These are phyloP conservation scores for Kluyveromyces siamensis DNA, from an alignment of 805 yeast genomes.

Conservation along the genomic window DNA sequence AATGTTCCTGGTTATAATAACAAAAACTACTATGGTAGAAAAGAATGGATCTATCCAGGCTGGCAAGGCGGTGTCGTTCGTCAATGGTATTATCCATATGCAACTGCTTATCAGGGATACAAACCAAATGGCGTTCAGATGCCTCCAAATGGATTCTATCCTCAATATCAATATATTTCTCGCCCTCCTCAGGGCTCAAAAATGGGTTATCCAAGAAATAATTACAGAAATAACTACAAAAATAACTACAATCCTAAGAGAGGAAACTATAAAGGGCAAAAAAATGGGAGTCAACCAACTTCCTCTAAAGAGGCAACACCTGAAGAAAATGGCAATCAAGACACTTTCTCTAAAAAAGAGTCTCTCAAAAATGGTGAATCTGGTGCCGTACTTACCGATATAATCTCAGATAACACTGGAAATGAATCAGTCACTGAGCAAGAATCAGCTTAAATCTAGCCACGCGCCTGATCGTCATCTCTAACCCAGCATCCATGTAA, in stretches of 20 bases:
- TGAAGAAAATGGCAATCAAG: not conserved
- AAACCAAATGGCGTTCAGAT: conserved; percentile 1
- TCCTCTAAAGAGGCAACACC: not conserved
- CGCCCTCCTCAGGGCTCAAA: conserved; percentile 1
- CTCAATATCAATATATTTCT: conserved; percentile 1
- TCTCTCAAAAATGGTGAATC: not conserved
- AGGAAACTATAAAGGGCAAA: conserved; percentile 1
- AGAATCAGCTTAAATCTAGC: not conserved
- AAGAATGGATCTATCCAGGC: conserved; percentile 3
- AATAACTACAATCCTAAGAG: conserved; percentile 5
- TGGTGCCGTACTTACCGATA: not conserved
- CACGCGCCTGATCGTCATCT: not conserved
- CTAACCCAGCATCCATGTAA: not conserved
- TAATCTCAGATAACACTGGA: not conserved
- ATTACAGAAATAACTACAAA: conserved; percentile 19
- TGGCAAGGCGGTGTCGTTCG: conserved; percentile 2
- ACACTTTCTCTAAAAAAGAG: not conserved
- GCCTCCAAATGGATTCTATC: conserved; percentile 2
- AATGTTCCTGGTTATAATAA: conserved; percentile 39
- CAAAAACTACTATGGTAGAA: not conserved
- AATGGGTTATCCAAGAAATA: conserved; percentile 3
- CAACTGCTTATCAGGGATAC: conserved; percentile 1
- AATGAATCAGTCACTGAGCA: not conserved
- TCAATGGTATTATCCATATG: conserved; percentile 3
- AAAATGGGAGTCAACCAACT: conserved; percentile 6